Conservation (phyloP, 176 grass and related monocot species). For the Chrysopogon serrulatus region DNA sequence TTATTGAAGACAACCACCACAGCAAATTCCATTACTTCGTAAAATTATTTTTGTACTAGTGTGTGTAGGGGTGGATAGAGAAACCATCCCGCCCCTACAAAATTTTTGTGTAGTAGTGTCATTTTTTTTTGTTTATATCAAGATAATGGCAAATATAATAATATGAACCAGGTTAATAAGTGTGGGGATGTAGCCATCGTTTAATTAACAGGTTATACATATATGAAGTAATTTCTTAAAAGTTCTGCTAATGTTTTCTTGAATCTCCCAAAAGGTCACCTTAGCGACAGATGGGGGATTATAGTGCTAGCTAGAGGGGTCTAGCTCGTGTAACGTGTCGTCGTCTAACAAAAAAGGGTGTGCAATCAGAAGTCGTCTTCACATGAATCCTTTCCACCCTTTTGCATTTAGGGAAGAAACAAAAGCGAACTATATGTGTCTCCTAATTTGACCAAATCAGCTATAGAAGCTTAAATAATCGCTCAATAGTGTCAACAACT, state of each 20-base stretch:
- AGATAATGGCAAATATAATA: too few relatives aligned
- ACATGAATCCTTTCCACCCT: neutral
- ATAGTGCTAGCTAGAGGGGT: neutral
- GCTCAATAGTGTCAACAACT: neutral
- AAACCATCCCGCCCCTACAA: too few relatives aligned
- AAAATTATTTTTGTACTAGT: too few relatives aligned
- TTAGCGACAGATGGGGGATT: neutral
- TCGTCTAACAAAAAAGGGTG: neutral
- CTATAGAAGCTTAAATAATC: neutral
- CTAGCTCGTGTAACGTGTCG: neutral
- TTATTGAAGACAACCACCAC: too few relatives aligned
- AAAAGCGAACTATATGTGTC: neutral
- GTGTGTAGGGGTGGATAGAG: too few relatives aligned
- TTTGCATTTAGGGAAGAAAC: neutral
- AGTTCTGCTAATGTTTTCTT: neutral
- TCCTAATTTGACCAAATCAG: neutral
- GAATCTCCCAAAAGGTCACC: neutral
- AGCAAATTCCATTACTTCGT: too few relatives aligned
- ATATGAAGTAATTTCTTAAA: neutral
- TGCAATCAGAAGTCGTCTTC: neutral
- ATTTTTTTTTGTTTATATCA: too few relatives aligned
- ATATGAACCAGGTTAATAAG: too few relatives aligned
- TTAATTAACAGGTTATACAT: too few relatives aligned
- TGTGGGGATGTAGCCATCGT: too few relatives aligned
- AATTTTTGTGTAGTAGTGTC: too few relatives aligned